Percentiles rank a stretch among this genome's conserved stretches.
phyloP scores from a whole-genome alignment of 495 filamentous ascomycete species.

The Parathielavia appendiculata region DNA sequence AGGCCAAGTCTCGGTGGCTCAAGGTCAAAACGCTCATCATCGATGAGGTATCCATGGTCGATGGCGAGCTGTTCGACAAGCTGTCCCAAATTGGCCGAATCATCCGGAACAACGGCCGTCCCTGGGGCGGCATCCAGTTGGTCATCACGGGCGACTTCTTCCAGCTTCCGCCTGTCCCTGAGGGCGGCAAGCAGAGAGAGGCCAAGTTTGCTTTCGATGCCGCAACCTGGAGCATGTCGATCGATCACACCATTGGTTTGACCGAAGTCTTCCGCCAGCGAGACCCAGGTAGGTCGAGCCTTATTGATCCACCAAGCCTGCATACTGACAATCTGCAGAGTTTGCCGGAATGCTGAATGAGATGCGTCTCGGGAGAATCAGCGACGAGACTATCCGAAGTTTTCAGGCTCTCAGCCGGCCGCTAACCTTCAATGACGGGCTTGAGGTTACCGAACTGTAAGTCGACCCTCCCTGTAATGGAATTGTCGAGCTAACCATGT shows the following conservation, averaged over 20 bases:
- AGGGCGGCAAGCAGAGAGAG: constrained; percentile 50
- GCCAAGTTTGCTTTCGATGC: constrained; percentile 91
- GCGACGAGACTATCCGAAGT: constrained; percentile 57
- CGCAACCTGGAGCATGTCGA: constrained; percentile 81
- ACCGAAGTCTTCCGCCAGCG: constrained; percentile 95
- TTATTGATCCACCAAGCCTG: not conserved
- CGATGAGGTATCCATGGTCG: constrained; percentile 98
- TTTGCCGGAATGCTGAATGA: constrained; percentile 96
- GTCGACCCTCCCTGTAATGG: constrained; percentile 15
- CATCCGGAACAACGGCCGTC: constrained; percentile 76
- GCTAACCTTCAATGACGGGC: constrained; percentile 63
- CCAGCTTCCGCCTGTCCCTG: constrained; percentile 91
- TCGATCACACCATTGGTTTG: constrained; percentile 91
- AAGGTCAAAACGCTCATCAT: constrained; percentile 80
- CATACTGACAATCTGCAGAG: constrained; percentile 39
- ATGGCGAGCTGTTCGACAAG: constrained; percentile 95
- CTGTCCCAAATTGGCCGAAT: constrained; percentile 80
- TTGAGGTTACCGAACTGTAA: constrained; percentile 87
- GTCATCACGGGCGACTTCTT: constrained; percentile 98
- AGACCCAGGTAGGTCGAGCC: constrained; percentile 60
- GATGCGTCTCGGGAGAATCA: constrained; percentile 84
- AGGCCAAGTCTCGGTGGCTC: constrained; percentile 84
- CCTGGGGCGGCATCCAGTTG: constrained; percentile 94
- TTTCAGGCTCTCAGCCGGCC: constrained; percentile 69
- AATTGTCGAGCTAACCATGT: not conserved